Base-by-base conservation (phyloP, 208 protist species). In the Angomonas deanei region DNA sequence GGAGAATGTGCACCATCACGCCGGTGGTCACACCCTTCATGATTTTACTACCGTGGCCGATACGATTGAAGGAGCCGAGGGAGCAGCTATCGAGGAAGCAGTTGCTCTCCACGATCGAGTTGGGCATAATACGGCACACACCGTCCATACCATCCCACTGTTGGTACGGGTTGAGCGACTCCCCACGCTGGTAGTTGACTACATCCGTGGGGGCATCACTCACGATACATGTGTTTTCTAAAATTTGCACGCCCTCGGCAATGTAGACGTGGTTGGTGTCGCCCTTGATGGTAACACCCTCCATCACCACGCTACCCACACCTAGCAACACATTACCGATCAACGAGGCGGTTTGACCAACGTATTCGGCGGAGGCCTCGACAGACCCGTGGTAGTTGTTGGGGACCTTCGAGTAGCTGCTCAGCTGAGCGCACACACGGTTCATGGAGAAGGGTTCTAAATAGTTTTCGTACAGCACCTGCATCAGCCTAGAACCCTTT, bases 11-110 rank as follows among this genome's bases (percentile, higher is more conserved):
- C 39, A 88, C 88, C 85, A 92, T 91, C 53, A 88, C 81, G 48
- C 85, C 88, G 1, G 88, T 94, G n/a, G 81, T 91, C 13, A 91
- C 88, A 31, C 88, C 88, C 70, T 94, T 94, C 81, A 94, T 80
- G 56, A 94, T 91, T 64, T 92, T 91, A 19, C 78, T 84, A 64
- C 86, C 86, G 74, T 94, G 88, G 3, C 88, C 85, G 47, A 94
- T 92, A 30, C 85, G 85, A 60, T 92, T 92, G 70, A 92, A 92
- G 46, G 79, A 81, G 38, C 88, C 88, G 56, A 94, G 92, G 58
- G 82, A 90, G 63, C 88, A 94, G 73, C 84, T 79, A 62, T 94
- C 88, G 21, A 94, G 67, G 59, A 88, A 92, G 72, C 88, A 94
- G 73, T 94, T 94, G 13, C 74, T 62, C 68, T 94, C 85, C 60